These are phyloP conservation scores for Suillus cothurnatus DNA, from an alignment of 768 basidiomycete species.

Conservation along the genomic window DNA sequence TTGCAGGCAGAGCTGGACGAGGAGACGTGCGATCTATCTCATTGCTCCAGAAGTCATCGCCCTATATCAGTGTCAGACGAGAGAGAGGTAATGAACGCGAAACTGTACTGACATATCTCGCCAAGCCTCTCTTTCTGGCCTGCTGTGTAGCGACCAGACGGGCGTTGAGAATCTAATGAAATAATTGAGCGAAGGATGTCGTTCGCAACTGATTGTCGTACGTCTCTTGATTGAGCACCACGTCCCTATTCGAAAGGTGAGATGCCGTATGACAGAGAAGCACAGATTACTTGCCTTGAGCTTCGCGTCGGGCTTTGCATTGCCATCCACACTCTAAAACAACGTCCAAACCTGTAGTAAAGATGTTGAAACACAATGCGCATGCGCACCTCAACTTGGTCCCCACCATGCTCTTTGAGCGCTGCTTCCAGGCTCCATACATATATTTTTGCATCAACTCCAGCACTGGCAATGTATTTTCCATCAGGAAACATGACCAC, in stretches of 20 bases:
- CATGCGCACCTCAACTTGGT: neutral
- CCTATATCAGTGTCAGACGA: no score
- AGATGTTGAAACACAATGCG: neutral
- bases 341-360: neutral
- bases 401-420: neutral
- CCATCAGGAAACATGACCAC: constrained; percentile 66
- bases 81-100: no score
- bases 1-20: no score
- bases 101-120: no score
- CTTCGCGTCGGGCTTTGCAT: neutral
- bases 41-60: no score
- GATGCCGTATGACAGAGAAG: neutral
- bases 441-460: constrained; percentile 72
- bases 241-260: neutral
- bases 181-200: neutral
- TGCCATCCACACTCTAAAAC: neutral
- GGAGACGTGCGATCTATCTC: no score
- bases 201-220: neutral
- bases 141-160: no score
- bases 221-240: neutral
- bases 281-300: neutral
- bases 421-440: constrained; percentile 71
- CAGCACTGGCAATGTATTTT: constrained; percentile 77
- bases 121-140: no score
- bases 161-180: neutral